Conservation (phyloP, 768 basidiomycete species). For the Russula olivacea region DNA sequence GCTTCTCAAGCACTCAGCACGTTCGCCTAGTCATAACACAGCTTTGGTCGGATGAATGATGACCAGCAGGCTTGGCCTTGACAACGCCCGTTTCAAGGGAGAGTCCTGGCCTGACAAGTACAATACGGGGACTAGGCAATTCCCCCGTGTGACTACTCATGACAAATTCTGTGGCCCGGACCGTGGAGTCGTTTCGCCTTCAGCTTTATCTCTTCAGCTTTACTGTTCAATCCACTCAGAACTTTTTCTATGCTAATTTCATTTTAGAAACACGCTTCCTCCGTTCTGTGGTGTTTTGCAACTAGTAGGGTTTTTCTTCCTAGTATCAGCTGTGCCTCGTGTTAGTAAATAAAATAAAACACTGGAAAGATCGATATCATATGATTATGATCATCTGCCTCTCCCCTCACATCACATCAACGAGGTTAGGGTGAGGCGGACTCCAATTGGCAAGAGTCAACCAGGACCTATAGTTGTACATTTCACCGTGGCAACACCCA, state of each 20-base stretch:
- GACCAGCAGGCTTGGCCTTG: too few species aligned
- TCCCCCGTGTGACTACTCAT: too few species aligned
- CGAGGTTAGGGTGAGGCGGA: neutral
- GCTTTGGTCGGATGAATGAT: too few species aligned
- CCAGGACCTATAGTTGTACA: neutral
- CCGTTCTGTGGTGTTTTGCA: neutral
- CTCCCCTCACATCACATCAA: neutral
- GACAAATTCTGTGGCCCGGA: neutral
- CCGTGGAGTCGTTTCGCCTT: neutral
- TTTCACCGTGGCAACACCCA: neutral
- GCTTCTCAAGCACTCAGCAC: too few species aligned
- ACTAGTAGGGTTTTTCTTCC: neutral
- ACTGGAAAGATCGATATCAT: neutral
- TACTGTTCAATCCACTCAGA: neutral
- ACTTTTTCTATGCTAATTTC: neutral
- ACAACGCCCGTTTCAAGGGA: too few species aligned
- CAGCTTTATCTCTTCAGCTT: too few species aligned
- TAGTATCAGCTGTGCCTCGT: neutral
- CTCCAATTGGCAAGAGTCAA: neutral
- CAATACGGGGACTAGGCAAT: too few species aligned
- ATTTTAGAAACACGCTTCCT: neutral
- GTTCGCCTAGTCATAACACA: too few species aligned
- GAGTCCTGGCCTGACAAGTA: too few species aligned
- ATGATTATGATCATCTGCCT: neutral
- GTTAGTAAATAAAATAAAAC: too few species aligned